Evolutionary conservation across 495 filamentous ascomycete species (phyloP).

Genomic region (Parmelia sp.): DNA sequence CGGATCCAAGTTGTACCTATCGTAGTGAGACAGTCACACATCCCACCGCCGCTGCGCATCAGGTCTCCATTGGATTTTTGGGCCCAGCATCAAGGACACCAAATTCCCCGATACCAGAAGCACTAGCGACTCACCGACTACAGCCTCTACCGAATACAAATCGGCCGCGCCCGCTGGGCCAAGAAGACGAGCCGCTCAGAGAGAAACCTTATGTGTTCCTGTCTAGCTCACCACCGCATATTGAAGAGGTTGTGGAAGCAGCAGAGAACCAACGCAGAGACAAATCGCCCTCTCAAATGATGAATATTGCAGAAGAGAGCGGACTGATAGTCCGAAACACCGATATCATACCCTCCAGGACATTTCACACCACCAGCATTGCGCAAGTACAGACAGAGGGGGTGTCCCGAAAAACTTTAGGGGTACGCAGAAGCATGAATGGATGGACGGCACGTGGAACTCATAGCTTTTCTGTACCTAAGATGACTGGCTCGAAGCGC

Average conservation of each 20-base stretch:
- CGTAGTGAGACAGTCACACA: neutral
- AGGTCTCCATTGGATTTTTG: neutral
- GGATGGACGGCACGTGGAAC: slow-evolving; percentile 42
- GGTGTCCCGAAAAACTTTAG: slow-evolving; percentile 45
- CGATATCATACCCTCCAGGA: slow-evolving; percentile 36
- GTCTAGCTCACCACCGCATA: slow-evolving; percentile 39
- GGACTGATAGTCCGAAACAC: neutral
- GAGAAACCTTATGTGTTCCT: slow-evolving; percentile 35
- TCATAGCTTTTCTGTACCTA: slow-evolving; percentile 22
- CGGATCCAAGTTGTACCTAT: neutral
- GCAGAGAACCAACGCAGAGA: slow-evolving; percentile 4
- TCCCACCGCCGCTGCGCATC: neutral
- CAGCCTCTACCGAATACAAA: slow-evolving; percentile 23
- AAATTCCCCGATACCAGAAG: slow-evolving; percentile 18
- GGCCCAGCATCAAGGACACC: neutral
- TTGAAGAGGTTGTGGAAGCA: slow-evolving; percentile 19
- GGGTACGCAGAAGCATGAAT: slow-evolving; percentile 52
- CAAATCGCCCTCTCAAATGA: neutral
- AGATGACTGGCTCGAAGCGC: neutral
- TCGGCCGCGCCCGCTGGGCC: slow-evolving; percentile 15
- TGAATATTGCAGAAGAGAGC: neutral
- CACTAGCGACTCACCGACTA: slow-evolving; percentile 27
- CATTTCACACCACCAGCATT: slow-evolving; percentile 50
- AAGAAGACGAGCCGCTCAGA: slow-evolving; percentile 15
- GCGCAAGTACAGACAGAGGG: slow-evolving; percentile 33